Percentiles rank a stretch among this genome's conserved stretches.
Evolutionary conservation across 192 early-diverging fungal genomes (phyloP).

Genomic region (Backusella westeae): DNA sequence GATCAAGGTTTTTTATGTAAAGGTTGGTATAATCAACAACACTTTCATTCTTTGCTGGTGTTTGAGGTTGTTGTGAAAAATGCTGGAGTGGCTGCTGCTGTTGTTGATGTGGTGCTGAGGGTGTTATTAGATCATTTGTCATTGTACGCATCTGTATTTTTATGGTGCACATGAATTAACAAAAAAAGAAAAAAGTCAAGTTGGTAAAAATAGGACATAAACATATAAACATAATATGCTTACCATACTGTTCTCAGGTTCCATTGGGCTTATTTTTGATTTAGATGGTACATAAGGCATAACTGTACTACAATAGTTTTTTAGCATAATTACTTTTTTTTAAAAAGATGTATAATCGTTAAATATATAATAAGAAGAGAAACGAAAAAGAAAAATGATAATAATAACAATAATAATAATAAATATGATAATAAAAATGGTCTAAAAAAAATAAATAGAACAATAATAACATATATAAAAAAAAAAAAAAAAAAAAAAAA

Average conservation of each 20-base stretch:
- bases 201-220: neutral
- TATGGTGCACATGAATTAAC: neutral
- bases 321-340: neutral
- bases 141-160: neutral
- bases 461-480: neutral
- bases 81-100: slow-evolving; percentile 11
- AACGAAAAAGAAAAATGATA: neutral
- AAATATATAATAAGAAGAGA: neutral
- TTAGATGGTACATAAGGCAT: slow-evolving; percentile 3
- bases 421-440: neutral
- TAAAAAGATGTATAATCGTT: neutral
- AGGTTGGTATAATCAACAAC: slow-evolving; percentile 68
- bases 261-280: neutral
- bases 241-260: neutral
- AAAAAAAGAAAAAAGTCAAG: neutral
- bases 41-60: neutral
- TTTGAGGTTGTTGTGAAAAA: neutral
- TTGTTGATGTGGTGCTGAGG: neutral
- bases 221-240: slow-evolving; percentile 2
- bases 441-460: neutral
- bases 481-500: neutral
- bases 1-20: slow-evolving; percentile 96
- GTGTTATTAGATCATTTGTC: neutral
- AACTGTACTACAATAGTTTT: slow-evolving; percentile 6
- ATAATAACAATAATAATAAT: neutral